Percentiles rank a stretch among this genome's conserved stretches.
Conservation (phyloP, 2,329 filamentous ascomycete species). For the Fusarium dlaminii region DNA sequence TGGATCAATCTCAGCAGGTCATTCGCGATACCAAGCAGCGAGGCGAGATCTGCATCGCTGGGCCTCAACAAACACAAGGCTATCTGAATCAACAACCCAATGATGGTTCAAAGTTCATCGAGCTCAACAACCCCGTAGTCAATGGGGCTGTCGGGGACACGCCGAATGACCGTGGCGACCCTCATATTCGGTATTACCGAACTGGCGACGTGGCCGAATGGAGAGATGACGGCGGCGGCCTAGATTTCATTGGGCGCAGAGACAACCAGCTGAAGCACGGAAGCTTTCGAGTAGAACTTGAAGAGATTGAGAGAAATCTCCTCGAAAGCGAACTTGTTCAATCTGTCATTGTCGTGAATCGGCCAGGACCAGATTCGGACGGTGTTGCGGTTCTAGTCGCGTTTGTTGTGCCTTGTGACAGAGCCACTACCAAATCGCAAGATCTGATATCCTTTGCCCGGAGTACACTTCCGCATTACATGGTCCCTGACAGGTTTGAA, state of each 20-base stretch:
- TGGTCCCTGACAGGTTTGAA: not conserved
- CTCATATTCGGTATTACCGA: not conserved
- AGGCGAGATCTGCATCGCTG: not conserved
- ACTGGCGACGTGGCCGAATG: not conserved
- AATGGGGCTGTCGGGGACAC: not conserved
- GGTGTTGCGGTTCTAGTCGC: not conserved
- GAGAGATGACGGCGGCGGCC: not conserved
- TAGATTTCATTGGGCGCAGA: not conserved
- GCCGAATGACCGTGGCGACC: not conserved
- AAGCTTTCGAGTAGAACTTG: not conserved
- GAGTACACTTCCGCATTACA: not conserved
- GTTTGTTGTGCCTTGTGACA: not conserved
- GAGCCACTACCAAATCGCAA: not conserved
- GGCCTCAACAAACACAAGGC: not conserved
- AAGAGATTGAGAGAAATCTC: not conserved
- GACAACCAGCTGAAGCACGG: not conserved
- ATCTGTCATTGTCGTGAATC: not conserved
- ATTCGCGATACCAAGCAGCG: not conserved
- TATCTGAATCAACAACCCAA: not conserved
- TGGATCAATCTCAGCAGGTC: not conserved
- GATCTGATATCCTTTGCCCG: not conserved
- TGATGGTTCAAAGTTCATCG: not conserved
- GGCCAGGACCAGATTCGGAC: not conserved
- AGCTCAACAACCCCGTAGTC: rapidly evolving
- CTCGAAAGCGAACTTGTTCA: not conserved